Base-by-base conservation (phyloP, 1,284 basidiomycete species). In the Rhodofomes roseus region DNA sequence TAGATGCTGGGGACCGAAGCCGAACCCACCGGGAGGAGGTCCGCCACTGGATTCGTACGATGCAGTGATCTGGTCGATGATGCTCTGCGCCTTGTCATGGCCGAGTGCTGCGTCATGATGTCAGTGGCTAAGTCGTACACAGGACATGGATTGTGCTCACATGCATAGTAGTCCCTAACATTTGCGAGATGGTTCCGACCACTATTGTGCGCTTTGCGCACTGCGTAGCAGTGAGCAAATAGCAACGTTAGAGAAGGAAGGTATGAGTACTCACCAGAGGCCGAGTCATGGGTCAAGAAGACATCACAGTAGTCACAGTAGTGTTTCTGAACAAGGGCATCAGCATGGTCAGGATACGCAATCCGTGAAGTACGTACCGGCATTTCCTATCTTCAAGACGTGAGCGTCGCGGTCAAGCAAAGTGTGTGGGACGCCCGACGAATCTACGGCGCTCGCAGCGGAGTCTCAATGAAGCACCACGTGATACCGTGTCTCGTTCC, bases 131-230 rank as follows among this genome's bases (percentile, higher is more conserved):
- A 29, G 25, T 14, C 16, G 57, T 25, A 50, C 25, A 12, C 0
- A 52, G 8, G 3, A 18, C 41, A 59, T 8, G 16, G 43, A 16
- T 14, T 1, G n/a, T 12, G 72, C 90, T 63, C 66, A 95, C 92
- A 94, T 31, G 94, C 92, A 77, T 98, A 99, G 75, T 98, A 99
- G 70, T 99, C 96, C 65, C 95, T 82, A 62, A 99, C 96, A 72
- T 99, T 99, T 55, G 93, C 83, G 44, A 98, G 82, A 73, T 99
- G 96, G 76, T 99, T 99, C 61, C 96, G 83, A 62, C 96, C 96
- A 64, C 89, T 94, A 77, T 98, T 98, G 76, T 99, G 96, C 52
- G 96, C 96, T 77, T 98, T 98, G 65, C 96, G 92, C 37, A 98
- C 96, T 93, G 73, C 25, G 34, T 6, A 18, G 16, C 14, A 27